phyloP scores from a whole-genome alignment of 2,329 filamentous ascomycete genomes.

The Diplocarpon mali region DNA sequence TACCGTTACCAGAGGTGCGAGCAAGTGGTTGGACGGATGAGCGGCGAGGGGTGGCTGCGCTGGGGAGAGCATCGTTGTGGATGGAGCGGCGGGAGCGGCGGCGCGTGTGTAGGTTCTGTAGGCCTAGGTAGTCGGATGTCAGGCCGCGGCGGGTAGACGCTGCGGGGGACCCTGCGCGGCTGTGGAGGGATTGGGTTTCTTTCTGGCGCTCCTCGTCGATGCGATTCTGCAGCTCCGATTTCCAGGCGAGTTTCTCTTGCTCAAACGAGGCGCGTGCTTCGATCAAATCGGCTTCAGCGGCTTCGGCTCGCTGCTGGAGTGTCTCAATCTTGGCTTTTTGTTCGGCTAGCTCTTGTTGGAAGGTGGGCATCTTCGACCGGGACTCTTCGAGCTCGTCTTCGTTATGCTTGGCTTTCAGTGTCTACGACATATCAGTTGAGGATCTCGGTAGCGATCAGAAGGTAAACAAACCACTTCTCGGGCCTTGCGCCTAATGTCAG shows the following conservation, averaged over 20 bases:
- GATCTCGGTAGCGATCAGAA: not conserved
- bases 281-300: conserved; percentile 52
- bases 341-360: conserved; percentile 51
- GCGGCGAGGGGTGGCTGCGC: conserved; percentile 17
- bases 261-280: conserved; percentile 45
- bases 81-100: conserved; percentile 23
- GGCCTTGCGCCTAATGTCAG: conserved; percentile 79
- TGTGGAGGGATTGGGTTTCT: conserved; percentile 29
- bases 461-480: conserved; percentile 62
- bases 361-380: conserved; percentile 49
- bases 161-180: conserved; percentile 24
- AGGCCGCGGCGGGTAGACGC: conserved; percentile 24
- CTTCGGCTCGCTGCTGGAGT: conserved; percentile 53
- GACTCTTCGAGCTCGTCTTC: conserved; percentile 76
- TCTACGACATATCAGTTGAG: conserved; percentile 36
- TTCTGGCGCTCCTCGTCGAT: conserved; percentile 53
- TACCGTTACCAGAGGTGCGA: conserved; percentile 22
- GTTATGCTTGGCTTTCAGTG: conserved; percentile 44
- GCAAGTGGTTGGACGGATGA: conserved; percentile 19
- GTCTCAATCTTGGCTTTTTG: conserved; percentile 48
- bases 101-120: conserved; percentile 28
- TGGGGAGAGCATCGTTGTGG: conserved; percentile 20
- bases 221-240: conserved; percentile 44
- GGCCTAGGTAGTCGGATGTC: conserved; percentile 27
- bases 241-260: conserved; percentile 47